Evolutionary conservation across 805 yeast genomes (phyloP).

Genomic region (Saitoella complicata): DNA sequence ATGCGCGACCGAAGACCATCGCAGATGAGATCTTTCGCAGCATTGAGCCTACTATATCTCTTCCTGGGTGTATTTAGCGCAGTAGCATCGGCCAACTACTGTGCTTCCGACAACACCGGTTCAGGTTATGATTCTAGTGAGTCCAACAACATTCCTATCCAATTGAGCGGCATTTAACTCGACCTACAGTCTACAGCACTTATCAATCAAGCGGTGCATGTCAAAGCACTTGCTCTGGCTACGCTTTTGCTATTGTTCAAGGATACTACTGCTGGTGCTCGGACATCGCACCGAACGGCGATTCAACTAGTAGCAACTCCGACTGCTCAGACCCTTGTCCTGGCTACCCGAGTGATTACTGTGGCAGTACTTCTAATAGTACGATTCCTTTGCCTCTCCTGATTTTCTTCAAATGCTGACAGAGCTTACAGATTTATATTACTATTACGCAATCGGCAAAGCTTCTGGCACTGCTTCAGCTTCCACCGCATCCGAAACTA

Average conservation of each 20-base stretch:
- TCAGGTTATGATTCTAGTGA: too few relatives aligned
- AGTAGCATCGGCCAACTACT: too few relatives aligned
- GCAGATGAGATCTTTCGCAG: too few relatives aligned
- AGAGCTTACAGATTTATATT: not conserved
- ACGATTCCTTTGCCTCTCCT: not conserved
- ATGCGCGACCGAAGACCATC: too few relatives aligned
- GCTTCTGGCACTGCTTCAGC: slow-evolving; percentile 1
- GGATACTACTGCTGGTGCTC: slow-evolving; percentile 7
- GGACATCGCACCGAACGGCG: slow-evolving; percentile 4
- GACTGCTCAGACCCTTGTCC: slow-evolving; percentile 3
- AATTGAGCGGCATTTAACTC: too few relatives aligned
- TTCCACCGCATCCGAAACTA: slow-evolving; percentile 2
- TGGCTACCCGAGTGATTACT: not conserved
- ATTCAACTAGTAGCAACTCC: slow-evolving; percentile 1
- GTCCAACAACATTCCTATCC: too few relatives aligned
- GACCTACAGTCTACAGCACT: not conserved
- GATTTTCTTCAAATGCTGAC: not conserved
- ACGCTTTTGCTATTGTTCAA: slow-evolving; percentile 8
- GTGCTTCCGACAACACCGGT: too few relatives aligned
- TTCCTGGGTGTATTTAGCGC: too few relatives aligned
- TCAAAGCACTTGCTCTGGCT: slow-evolving; percentile 3
- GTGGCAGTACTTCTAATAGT: not conserved
- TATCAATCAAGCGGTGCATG: slow-evolving; percentile 7
- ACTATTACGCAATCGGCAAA: slow-evolving; percentile 1
- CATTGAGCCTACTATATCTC: too few relatives aligned